Percentiles rank a stretch among this genome's conserved stretches.
Evolutionary conservation across 1,139 yeast genomes (phyloP).

Genomic region (Pichia sp.): DNA sequence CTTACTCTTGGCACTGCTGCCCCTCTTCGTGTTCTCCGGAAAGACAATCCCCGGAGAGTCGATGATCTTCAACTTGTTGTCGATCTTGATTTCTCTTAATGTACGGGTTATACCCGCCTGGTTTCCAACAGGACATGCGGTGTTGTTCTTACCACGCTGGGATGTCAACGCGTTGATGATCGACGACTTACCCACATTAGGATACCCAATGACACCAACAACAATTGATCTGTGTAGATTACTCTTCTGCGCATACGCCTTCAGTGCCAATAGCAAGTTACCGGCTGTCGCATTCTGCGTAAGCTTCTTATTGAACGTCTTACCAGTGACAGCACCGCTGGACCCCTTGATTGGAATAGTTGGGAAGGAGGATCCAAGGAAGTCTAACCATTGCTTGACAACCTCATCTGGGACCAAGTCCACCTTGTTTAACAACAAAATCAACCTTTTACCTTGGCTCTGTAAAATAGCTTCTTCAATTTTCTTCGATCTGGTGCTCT

Average conservation of each 20-base stretch:
- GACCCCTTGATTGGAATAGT: constrained; percentile 78
- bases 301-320: constrained; percentile 72
- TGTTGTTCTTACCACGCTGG: constrained; percentile 57
- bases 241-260: constrained; percentile 77
- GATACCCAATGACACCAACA: constrained; percentile 96
- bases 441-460: constrained; percentile 76
- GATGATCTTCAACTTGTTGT: constrained; percentile 77
- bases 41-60: constrained; percentile 98
- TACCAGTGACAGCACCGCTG: constrained; percentile 45
- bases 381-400: constrained; percentile 78
- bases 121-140: constrained; percentile 89
- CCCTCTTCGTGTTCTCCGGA: constrained; percentile 50
- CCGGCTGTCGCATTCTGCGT: constrained; percentile 70
- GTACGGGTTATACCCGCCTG: constrained; percentile 96
- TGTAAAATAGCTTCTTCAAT: constrained; percentile 88
- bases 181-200: constrained; percentile 93
- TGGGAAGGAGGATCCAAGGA: constrained; percentile 79
- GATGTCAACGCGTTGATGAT: constrained; percentile 85
- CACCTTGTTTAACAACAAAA: constrained; percentile 82
- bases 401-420: constrained; percentile 86
- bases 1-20: constrained; percentile 38
- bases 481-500: constrained; percentile 84
- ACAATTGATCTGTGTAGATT: constrained; percentile 87
- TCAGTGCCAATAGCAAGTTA: constrained; percentile 72
- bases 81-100: constrained; percentile 87